These are phyloP conservation scores for Eucalyptus lansdowneana DNA, from an alignment of 345 rosid genomes.

Conservation along the genomic window DNA sequence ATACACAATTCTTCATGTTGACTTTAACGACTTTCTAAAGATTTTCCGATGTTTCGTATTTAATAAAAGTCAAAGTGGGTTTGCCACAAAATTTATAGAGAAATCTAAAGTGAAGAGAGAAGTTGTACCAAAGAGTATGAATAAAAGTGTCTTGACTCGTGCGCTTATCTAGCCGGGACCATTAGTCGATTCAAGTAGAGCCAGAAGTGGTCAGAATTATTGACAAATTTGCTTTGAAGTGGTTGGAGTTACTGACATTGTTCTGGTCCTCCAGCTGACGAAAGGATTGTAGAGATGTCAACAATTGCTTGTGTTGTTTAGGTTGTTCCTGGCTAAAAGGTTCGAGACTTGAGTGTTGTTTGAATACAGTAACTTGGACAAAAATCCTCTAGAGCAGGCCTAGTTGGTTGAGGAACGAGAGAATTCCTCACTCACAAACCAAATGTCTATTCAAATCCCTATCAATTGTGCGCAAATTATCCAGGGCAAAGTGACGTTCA, in stretches of 20 bases:
- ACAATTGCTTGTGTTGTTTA: not conserved
- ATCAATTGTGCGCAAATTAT: not conserved
- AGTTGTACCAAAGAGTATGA: not conserved
- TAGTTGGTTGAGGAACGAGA: not conserved
- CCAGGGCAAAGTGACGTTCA: not conserved
- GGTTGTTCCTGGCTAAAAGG: not conserved
- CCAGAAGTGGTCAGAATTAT: not conserved
- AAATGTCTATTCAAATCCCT: not conserved
- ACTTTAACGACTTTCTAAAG: not conserved
- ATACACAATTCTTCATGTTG: not conserved
- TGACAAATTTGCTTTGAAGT: not conserved
- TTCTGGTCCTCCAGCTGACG: not conserved
- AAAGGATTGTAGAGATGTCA: not conserved
- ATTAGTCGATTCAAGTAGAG: not conserved
- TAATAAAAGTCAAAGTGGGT: not conserved
- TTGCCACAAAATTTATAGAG: not conserved
- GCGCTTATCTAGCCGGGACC: not conserved
- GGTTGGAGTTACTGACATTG: not conserved
- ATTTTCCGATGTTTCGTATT: not conserved
- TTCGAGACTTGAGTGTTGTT: not conserved
- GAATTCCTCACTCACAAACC: not conserved
- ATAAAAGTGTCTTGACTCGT: not conserved
- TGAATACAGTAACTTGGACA: not conserved
- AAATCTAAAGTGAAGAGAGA: not conserved
- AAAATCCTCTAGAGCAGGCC: not conserved